Base-by-base conservation (phyloP, 192 early-diverging fungal genomes). In the Podila clonocystis region DNA sequence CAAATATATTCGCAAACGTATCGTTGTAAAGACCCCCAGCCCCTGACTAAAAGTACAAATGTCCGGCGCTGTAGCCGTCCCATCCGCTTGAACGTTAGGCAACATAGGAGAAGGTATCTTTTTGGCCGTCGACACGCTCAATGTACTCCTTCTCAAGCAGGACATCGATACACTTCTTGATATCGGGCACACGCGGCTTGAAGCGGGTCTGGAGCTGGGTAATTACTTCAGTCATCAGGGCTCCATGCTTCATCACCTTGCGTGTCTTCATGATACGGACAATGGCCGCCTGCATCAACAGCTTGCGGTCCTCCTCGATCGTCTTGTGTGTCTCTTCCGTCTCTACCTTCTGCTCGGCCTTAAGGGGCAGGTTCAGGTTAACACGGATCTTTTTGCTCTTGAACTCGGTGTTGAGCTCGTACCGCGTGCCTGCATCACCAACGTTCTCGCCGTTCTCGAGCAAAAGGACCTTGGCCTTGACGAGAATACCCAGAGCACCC, bases 231-330 rank as follows among this genome's bases (percentile, higher is more conserved):
- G 93, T 87, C 50, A 99, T 91, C 19, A 99, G 89, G 41, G 89
- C 85, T 9, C 91, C 86, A 78, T 98, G 95, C 68, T 93, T 91
- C 86, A 98, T 85, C 50, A 88, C 88, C 84, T 98, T 97, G 38
- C 97, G 93, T 2, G 97, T 95, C 88, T 99, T 99, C 98, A 99
- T 99, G 72, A 99, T 96, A 22, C 98, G 95, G 49, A 99, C 98
- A 87, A 99, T 97, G 1, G 98, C 97, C 8, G 97, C 97, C 91
- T 99, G 96, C 86, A 99, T 98, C 64, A 96, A 82, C 65, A 91
- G 84, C 85, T 94, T 95, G 50, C 98, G 91, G 78, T 98, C 97
- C 72, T 96, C 91, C 66, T 95, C 95, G 24, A 99, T 93, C 0
- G 91, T 93, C 82, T 94, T 93, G 85, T 97, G 94, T 24, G 97